Percentiles rank a stretch among this genome's conserved stretches.
Conservation (phyloP, 2,329 filamentous ascomycete genomes). For the Shiraia sp. region DNA sequence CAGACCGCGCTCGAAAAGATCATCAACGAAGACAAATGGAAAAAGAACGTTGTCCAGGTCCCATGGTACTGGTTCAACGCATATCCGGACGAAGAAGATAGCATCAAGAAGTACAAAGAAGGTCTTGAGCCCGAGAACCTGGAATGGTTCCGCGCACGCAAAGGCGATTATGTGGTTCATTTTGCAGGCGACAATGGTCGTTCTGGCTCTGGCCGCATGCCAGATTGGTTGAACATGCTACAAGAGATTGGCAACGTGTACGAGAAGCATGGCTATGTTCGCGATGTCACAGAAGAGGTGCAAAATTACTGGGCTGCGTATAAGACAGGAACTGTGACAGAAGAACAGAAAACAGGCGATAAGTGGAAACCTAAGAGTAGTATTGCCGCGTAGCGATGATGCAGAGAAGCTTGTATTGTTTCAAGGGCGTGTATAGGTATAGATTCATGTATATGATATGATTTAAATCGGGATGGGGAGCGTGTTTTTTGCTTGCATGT, state of each 20-base stretch:
- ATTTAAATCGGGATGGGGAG: too few species aligned
- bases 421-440: too few species aligned
- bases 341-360: conserved; percentile 8
- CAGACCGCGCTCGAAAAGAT: conserved; percentile 48
- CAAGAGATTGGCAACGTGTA: conserved; percentile 25
- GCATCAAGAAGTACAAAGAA: conserved; percentile 20
- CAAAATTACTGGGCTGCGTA: conserved; percentile 18
- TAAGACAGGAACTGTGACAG: conserved; percentile 3
- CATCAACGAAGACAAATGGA: conserved; percentile 38
- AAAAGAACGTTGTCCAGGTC: conserved; percentile 35
- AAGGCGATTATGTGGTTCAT: conserved; percentile 49
- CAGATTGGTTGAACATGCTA: conserved; percentile 36
- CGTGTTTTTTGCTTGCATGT: too few species aligned
- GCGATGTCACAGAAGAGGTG: conserved; percentile 33
- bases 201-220: conserved; percentile 39
- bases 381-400: too few species aligned
- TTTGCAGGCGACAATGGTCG: conserved; percentile 46
- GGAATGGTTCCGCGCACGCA: conserved; percentile 41
- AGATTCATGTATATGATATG: too few species aligned
- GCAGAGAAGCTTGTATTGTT: too few species aligned
- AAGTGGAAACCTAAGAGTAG: neutral
- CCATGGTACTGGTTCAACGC: conserved; percentile 53
- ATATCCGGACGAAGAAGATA: conserved; percentile 38
- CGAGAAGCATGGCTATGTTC: conserved; percentile 19
- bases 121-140: conserved; percentile 44